Percentiles rank a stretch among this genome's conserved stretches.
phyloP scores from a whole-genome alignment of 106 monocot species.

The Phalaenopsis equestris region DNA sequence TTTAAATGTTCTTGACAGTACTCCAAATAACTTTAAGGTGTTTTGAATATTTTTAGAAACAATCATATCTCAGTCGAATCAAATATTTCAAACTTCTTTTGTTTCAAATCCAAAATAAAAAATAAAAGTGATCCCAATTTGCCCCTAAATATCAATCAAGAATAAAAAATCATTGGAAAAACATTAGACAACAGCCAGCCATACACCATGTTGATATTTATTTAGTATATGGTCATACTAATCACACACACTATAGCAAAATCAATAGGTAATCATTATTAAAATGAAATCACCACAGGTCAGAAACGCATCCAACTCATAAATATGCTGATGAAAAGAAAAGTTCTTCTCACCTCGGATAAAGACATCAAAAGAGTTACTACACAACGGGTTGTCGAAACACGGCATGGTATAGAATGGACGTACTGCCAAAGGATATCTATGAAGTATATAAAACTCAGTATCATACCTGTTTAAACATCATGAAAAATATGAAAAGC shows the following conservation, averaged over 20 bases:
- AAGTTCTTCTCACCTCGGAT: conserved; percentile 61
- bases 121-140: too few relatives aligned
- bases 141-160: too few relatives aligned
- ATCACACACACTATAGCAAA: not conserved
- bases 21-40: too few relatives aligned
- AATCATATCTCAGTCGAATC: too few relatives aligned
- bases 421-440: conserved; percentile 85
- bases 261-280: not conserved
- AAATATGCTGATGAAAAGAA: not conserved
- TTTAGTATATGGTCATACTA: too few relatives aligned
- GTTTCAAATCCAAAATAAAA: too few relatives aligned
- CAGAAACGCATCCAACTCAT: not conserved
- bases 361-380: conserved; percentile 99
- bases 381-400: conserved; percentile 63
- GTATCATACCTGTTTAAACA: conserved; percentile 58
- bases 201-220: too few relatives aligned
- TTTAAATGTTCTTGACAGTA: too few relatives aligned
- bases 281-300: not conserved
- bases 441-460: conserved; percentile 84
- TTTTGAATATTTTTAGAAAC: too few relatives aligned
- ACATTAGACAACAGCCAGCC: too few relatives aligned
- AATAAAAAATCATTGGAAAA: too few relatives aligned
- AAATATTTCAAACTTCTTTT: too few relatives aligned
- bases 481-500: not conserved
- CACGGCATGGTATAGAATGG: conserved; percentile 99